phyloP scores from a whole-genome alignment of 139 green algal genomes.

The Chlamydomonas asymmetrica region DNA sequence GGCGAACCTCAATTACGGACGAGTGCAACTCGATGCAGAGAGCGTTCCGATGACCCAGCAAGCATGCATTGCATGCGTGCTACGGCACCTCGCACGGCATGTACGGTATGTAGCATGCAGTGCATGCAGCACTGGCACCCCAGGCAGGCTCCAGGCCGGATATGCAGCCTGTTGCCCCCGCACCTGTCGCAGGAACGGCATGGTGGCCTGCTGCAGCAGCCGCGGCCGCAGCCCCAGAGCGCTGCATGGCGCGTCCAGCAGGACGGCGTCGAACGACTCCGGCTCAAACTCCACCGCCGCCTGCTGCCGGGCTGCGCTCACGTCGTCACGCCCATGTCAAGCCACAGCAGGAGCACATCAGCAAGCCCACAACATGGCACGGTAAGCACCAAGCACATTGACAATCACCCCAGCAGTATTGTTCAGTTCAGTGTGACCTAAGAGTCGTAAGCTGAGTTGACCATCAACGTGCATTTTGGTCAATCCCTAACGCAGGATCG shows the following conservation, averaged over 20 bases:
- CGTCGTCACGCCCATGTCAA: background rate
- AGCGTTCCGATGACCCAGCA: no score
- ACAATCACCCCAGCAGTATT: background rate
- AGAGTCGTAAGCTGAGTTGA: background rate
- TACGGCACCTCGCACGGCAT: no score
- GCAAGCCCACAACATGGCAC: background rate
- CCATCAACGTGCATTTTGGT: background rate
- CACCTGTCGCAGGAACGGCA: constrained; percentile 6
- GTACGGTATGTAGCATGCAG: no score
- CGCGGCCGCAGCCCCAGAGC: constrained; percentile 79
- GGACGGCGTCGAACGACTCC: constrained; percentile 75
- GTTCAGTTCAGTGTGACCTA: background rate
- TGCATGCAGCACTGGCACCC: no score
- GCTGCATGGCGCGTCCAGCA: constrained; percentile 87
- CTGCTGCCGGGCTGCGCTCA: background rate
- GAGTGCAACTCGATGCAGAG: no score
- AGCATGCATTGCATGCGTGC: no score
- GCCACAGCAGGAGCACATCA: background rate
- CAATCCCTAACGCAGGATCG: no score
- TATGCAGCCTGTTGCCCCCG: constrained; percentile 4
- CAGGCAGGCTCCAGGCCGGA: no score
- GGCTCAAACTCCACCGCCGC: constrained; percentile 45
- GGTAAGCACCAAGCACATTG: background rate
- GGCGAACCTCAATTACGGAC: no score
- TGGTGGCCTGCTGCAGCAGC: constrained; percentile 43